Base-by-base conservation (phyloP, 2,329 filamentous ascomycete genomes). In the Rugonectria rugulosa region DNA sequence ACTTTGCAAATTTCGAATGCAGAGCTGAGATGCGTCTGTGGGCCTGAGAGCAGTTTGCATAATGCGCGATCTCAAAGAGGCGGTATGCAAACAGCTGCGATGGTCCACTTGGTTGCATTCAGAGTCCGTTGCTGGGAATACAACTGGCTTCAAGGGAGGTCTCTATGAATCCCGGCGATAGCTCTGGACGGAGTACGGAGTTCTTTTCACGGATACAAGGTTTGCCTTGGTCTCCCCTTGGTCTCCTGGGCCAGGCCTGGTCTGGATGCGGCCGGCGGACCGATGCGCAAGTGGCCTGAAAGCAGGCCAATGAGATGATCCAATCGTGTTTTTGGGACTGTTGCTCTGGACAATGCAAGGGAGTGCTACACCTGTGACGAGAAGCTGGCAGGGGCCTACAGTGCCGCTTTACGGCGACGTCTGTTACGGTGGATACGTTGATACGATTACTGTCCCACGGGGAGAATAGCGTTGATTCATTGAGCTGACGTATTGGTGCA, bases 81-180 rank as follows among this genome's bases (percentile, higher is more conserved):
- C 63, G 63, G 55, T 66, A 60, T 61, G 55, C 53, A 59, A 45
- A 37, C 48, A 58, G 63, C 44, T 20, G 40, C 45, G 46, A 44
- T 47, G 41, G 42, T 53, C 60, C 62, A 60, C 60, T 57, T 46
- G 42, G 52, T 34, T 40, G 53, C 63, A 55, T 61, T 56, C 49
- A 48, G 62, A 32, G 29, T 20, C 24, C 27, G 42, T 49, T 11
- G 24, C 34, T 36, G 47, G 43, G 37, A 40, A 24, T 41, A 24
- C 20, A 23, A 53, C 15, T 21, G 14, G 12, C n/a, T n/a, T n/a
- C n/a, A n/a, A n/a, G n/a, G n/a, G n/a, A n/a, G n/a, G n/a, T n/a
- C n/a, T n/a, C n/a, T n/a, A n/a, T n/a, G n/a, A n/a, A n/a, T n/a
- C n/a, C n/a, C n/a, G n/a, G n/a, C n/a, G n/a, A n/a, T n/a, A n/a